Base-by-base conservation (phyloP, 805 yeast species). In the Starmerella asiatica region DNA sequence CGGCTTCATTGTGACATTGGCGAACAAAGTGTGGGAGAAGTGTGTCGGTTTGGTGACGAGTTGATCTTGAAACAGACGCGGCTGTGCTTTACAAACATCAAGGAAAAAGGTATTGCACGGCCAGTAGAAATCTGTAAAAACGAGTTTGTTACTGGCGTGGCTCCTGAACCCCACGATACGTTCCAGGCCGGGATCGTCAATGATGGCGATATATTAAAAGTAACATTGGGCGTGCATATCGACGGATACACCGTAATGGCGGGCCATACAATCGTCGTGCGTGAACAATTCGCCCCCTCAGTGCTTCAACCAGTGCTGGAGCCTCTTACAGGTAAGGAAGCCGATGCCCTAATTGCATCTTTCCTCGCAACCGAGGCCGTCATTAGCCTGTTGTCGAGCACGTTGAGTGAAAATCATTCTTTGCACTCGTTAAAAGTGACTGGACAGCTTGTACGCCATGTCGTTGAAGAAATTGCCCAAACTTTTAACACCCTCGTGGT, bases 191-290 rank as follows among this genome's bases (percentile, higher is more conserved):
- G 63, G 20, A 58, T 60, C 38, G 73, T 81, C 51, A 57, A 60
- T 39, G 73, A 75, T 19, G 97, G 97, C 37, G 96, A 91, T 58
- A 68, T 86, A 35, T 83, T 83, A 26, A 86, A 88, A 46, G 70
- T 91, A 42, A 66, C 80, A 11, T 67, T 88, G 21, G 98, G 96
- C 36, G 86, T 79, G 44, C 96, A 91, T 48, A 73, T 91, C 50
- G 98, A 91, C 60, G 98, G 98, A 40, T 91, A 86, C 64, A 81
- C 96, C 11, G 76, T 94, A 1, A 73, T 75, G 57, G 75, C 74
- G 9, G 75, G 93, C 21, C 98, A 91, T 60, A 86, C 96, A 2
- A 55, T 84, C 46, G 91, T 85, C 23, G 75, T 85, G 39, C 47
- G 56, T 16, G 86, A 88, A 36, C 11, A 7, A 7, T 23, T 23